Percentiles rank a stretch among this genome's conserved stretches.
phyloP scores from a whole-genome alignment of 2,329 filamentous ascomycete species.

The Davidsoniella australis region DNA sequence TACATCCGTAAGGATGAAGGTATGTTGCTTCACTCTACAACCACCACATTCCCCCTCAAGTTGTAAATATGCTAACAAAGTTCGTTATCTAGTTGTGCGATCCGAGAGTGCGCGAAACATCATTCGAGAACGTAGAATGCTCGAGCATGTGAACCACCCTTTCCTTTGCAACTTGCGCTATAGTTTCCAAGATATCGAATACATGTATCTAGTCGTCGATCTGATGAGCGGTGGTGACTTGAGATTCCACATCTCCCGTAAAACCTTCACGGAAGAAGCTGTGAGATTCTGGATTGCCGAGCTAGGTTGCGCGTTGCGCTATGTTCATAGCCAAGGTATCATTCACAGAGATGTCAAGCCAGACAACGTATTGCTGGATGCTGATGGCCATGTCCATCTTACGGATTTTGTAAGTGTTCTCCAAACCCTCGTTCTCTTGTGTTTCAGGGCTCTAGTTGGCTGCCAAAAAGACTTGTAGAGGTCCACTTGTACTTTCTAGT shows the following conservation, averaged over 20 bases:
- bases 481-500: no score
- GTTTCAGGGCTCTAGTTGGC: no score
- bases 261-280: constrained; percentile 94
- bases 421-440: neutral
- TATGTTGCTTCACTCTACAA: constrained; percentile 19
- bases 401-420: constrained; percentile 70
- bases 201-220: constrained; percentile 97
- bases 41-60: neutral
- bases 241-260: constrained; percentile 92
- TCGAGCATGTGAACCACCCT: constrained; percentile 93
- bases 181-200: constrained; percentile 98
- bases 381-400: constrained; percentile 85
- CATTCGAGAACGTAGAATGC: constrained; percentile 90
- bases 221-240: constrained; percentile 95
- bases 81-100: constrained; percentile 54
- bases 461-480: no score
- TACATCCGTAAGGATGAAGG: constrained; percentile 99
- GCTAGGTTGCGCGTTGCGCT: constrained; percentile 75
- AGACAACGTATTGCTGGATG: constrained; percentile 76
- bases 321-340: constrained; percentile 72
- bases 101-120: constrained; percentile 98
- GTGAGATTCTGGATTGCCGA: constrained; percentile 95
- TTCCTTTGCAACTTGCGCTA: constrained; percentile 98
- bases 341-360: constrained; percentile 86
- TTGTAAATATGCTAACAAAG: neutral